phyloP scores from a whole-genome alignment of 2,329 filamentous ascomycete genomes.

The Penicillium sp. region DNA sequence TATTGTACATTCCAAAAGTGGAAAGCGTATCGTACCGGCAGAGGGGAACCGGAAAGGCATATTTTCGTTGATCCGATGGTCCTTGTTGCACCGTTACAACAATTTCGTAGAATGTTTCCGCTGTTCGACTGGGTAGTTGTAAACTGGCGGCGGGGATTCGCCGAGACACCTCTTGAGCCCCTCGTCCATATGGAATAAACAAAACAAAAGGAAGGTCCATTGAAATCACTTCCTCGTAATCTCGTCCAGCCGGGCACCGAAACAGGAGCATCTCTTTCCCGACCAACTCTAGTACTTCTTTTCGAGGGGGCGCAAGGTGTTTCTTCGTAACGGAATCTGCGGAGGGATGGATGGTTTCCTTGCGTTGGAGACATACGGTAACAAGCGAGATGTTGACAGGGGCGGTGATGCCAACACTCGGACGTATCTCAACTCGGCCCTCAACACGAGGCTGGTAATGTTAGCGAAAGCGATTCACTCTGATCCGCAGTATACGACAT shows the following conservation, averaged over 20 bases:
- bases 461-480: too few species aligned
- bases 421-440: constrained; percentile 94
- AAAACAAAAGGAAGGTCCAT: constrained; percentile 98
- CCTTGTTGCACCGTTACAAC: constrained; percentile 95
- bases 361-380: constrained; percentile 85
- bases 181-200: constrained; percentile 91
- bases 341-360: constrained; percentile 93
- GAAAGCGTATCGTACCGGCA: constrained; percentile 93
- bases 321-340: constrained; percentile 93
- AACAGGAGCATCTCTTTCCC: constrained; percentile 94
- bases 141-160: constrained; percentile 89
- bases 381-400: constrained; percentile 89
- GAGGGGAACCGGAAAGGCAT: constrained; percentile 84
- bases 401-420: constrained; percentile 76
- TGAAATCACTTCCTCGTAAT: constrained; percentile 81
- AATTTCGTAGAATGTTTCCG: constrained; percentile 94
- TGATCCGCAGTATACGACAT: background rate
- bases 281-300: constrained; percentile 87
- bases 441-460: constrained; percentile 79
- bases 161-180: constrained; percentile 82
- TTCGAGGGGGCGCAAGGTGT: constrained; percentile 81
- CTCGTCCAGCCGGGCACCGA: constrained; percentile 75
- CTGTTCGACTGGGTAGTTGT: constrained; percentile 85
- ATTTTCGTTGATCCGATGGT: constrained; percentile 80
- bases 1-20: constrained; percentile 99